These are phyloP conservation scores for Penicillium paxilli DNA, from an alignment of 495 filamentous ascomycete genomes.

Conservation along the genomic window DNA sequence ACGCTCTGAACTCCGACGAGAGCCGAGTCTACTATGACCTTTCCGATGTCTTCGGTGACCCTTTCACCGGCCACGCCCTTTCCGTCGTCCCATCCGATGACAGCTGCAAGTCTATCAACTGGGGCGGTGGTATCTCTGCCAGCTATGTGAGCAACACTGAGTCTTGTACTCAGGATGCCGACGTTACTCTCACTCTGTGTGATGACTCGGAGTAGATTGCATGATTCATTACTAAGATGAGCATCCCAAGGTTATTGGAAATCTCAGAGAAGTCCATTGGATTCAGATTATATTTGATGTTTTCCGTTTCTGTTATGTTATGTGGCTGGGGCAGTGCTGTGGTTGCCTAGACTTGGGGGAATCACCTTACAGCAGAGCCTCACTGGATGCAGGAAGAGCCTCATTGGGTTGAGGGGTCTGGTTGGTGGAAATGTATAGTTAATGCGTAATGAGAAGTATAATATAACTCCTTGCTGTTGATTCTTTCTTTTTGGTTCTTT, in stretches of 20 bases:
- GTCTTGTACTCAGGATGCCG: not conserved
- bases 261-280: not conserved
- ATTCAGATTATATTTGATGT: not conserved
- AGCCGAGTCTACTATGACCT: conserved; percentile 55
- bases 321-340: not conserved
- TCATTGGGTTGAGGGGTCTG: not conserved
- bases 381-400: conserved; percentile 1
- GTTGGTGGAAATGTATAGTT: not conserved
- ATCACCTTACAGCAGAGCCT: too few relatives aligned
- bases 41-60: conserved; percentile 53
- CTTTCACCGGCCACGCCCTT: conserved; percentile 47
- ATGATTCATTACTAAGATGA: too few relatives aligned
- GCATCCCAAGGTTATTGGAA: too few relatives aligned
- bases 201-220: not conserved
- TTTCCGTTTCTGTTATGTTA: not conserved
- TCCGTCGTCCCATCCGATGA: conserved; percentile 34
- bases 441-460: not conserved
- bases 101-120: conserved; percentile 46
- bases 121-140: conserved; percentile 47
- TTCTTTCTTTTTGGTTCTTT: too few relatives aligned
- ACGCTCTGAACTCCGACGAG: conserved; percentile 43
- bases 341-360: not conserved
- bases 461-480: too few relatives aligned
- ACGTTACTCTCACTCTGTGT: conserved; percentile 9
- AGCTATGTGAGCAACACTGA: conserved; percentile 11